Evolutionary conservation across 148 eudicot genomes (phyloP).

Genomic region (Silene uniflora): DNA sequence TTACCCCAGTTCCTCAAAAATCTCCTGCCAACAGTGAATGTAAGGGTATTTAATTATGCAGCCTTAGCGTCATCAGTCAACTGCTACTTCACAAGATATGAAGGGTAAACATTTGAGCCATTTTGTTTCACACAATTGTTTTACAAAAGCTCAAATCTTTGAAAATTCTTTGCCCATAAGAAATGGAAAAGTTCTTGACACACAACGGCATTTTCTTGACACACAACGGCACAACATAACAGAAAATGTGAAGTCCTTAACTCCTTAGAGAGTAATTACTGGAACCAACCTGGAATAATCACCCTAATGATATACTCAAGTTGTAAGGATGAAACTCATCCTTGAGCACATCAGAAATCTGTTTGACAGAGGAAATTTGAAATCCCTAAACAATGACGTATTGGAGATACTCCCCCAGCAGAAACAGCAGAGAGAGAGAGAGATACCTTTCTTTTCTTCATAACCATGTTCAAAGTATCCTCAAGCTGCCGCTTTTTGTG

Average conservation of each 20-base stretch:
- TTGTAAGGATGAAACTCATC: too few relatives aligned
- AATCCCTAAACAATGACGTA: too few relatives aligned
- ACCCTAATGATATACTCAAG: too few relatives aligned
- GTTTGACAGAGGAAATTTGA: too few relatives aligned
- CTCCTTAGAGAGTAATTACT: neutral
- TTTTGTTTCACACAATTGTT: neutral
- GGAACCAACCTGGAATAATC: too few relatives aligned
- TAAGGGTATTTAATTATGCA: neutral
- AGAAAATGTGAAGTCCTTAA: neutral
- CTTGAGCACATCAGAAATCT: too few relatives aligned
- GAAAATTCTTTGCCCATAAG: neutral
- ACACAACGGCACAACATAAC: neutral
- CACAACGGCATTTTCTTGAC: neutral
- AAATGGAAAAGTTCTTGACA: neutral
- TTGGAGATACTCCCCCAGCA: too few relatives aligned
- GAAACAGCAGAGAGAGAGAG: neutral
- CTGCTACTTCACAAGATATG: neutral
- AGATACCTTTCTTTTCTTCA: constrained; percentile 80
- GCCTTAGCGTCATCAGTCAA: neutral
- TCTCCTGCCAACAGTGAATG: neutral
- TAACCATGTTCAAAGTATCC: constrained; percentile 75
- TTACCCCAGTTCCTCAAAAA: neutral
- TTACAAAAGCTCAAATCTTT: neutral
- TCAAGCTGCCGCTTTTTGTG: constrained; percentile 98
- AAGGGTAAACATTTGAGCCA: neutral